Evolutionary conservation across 805 yeast genomes (phyloP).

Genomic region (Teunomyces atbi): DNA sequence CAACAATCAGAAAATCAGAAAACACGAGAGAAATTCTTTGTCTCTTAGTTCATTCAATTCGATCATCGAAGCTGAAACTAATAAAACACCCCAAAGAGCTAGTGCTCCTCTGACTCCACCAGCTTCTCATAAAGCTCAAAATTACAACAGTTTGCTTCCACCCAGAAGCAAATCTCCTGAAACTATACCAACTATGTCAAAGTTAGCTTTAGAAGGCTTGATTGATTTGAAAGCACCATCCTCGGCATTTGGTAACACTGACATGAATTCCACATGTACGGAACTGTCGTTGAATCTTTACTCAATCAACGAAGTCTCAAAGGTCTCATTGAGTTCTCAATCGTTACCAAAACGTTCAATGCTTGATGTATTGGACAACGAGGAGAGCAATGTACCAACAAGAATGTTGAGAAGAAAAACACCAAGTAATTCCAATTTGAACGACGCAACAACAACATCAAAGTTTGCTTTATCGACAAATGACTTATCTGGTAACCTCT

Average conservation of each 20-base stretch:
- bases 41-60: constrained; percentile 20
- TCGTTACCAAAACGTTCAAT: constrained; percentile 2
- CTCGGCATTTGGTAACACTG: constrained; percentile 1
- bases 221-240: constrained; percentile 2
- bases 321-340: neutral
- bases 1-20: constrained; percentile 12
- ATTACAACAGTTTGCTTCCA: too few species aligned
- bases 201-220: neutral
- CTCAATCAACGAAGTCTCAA: constrained; percentile 5
- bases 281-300: constrained; percentile 7
- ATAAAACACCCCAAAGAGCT: neutral
- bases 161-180: neutral
- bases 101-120: neutral
- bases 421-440: neutral
- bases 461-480: neutral
- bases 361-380: constrained; percentile 5
- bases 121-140: neutral
- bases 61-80: constrained; percentile 3
- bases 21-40: constrained; percentile 16
- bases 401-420: neutral
- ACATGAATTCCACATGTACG: neutral
- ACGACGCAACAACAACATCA: neutral
- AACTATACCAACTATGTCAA: neutral
- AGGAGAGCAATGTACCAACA: neutral
- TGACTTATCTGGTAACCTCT: neutral